These are phyloP conservation scores for Protea cynaroides DNA, from an alignment of 164 flowering plant genomes.

Conservation along the genomic window DNA sequence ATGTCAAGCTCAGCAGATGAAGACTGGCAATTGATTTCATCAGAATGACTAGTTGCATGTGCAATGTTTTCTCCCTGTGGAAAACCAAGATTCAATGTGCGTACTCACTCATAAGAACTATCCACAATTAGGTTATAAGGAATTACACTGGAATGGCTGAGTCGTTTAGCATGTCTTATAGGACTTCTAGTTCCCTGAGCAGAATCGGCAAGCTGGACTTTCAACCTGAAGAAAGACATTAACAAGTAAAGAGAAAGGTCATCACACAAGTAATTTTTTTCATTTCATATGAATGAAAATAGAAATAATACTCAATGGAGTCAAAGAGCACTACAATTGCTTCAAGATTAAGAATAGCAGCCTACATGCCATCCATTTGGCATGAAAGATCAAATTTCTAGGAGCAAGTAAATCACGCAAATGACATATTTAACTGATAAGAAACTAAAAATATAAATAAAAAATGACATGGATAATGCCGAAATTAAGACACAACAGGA, in stretches of 20 bases:
- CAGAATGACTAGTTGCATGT: conserved; percentile 30
- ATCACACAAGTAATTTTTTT: background rate
- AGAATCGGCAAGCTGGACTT: conserved; percentile 82
- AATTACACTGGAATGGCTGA: conserved; percentile 48
- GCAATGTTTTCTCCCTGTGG: conserved; percentile 47
- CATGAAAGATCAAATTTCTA: background rate
- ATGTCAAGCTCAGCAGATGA: conserved; percentile 39
- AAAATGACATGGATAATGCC: background rate
- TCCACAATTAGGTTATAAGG: background rate
- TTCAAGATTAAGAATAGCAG: background rate
- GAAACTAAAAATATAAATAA: background rate
- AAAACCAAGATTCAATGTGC: conserved; percentile 11
- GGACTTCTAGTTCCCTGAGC: conserved; percentile 80
- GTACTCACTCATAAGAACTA: background rate
- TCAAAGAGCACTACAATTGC: background rate
- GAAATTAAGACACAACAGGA: background rate
- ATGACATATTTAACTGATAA: background rate
- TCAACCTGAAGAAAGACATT: conserved; percentile 42
- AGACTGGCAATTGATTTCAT: conserved; percentile 41
- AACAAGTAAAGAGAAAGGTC: background rate
- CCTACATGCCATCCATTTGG: background rate
- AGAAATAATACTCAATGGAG: background rate
- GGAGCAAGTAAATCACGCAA: background rate
- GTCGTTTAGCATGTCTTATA: conserved; percentile 51
- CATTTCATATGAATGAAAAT: background rate